A percentile compares a stretch with the other conserved stretches of the same genome.
Evolutionary conservation across 179 eudicot species (phyloP).

Genomic region (Vitellaria paradoxa): DNA sequence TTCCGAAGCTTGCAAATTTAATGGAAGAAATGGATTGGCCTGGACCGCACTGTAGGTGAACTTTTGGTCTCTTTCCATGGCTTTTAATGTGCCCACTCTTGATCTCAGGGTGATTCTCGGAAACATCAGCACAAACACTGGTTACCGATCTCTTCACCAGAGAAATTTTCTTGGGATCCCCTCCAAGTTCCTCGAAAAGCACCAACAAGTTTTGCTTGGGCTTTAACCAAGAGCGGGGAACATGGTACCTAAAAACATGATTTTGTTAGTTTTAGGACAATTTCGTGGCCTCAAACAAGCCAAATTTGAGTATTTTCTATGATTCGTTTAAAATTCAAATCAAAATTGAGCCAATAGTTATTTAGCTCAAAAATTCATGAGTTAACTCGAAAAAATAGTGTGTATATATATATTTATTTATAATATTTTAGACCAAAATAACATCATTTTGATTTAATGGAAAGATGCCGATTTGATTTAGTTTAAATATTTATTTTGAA

Average conservation of each 20-base stretch:
- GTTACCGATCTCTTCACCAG: constrained; percentile 70
- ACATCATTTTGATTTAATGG: too few species aligned
- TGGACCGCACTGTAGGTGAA: constrained; percentile 60
- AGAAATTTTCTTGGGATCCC: constrained; percentile 72
- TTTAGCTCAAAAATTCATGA: too few species aligned
- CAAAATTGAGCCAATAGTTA: too few species aligned
- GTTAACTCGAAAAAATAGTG: too few species aligned
- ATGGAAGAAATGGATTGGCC: constrained; percentile 79
- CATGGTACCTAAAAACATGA: constrained; percentile 69
- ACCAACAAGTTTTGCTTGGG: constrained; percentile 71
- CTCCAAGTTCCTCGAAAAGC: constrained; percentile 93
- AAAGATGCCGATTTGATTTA: too few species aligned
- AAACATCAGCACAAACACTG: constrained; percentile 70
- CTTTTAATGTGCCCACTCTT: constrained; percentile 72
- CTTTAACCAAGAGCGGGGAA: constrained; percentile 94
- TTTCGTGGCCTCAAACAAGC: too few species aligned
- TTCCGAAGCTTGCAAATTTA: constrained; percentile 88
- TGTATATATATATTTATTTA: too few species aligned
- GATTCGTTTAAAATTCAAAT: too few species aligned
- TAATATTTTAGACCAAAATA: too few species aligned
- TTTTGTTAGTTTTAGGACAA: not conserved
- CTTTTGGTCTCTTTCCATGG: constrained; percentile 61
- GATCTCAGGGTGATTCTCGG: constrained; percentile 75
- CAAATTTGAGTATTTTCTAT: too few species aligned
- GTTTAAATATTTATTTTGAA: too few species aligned